A percentile compares a stretch with the other conserved stretches of the same genome.
Conservation (phyloP, 768 basidiomycete genomes). For the Pleurotus pulmonarius region DNA sequence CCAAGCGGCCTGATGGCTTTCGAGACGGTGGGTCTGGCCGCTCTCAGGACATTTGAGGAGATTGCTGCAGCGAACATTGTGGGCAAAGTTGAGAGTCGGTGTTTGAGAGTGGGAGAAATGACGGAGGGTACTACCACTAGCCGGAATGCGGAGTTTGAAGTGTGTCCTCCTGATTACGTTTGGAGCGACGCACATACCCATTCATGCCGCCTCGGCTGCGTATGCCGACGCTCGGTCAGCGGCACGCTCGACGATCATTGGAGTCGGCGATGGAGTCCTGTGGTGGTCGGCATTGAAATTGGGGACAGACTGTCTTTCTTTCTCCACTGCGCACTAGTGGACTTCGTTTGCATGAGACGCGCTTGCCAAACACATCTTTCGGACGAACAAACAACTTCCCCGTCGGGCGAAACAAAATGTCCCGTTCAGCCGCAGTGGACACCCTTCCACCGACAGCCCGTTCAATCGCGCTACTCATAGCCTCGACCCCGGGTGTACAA, state of each 20-base stretch:
- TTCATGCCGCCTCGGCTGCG: background rate
- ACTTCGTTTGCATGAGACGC: background rate
- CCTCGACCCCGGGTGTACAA: slow-evolving; percentile 79
- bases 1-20: slow-evolving; percentile 44
- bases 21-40: slow-evolving; percentile 38
- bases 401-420: slow-evolving; percentile 8
- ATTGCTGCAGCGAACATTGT: slow-evolving; percentile 71
- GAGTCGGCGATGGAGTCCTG: no score
- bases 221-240: background rate
- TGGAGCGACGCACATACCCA: background rate
- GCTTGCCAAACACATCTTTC: background rate
- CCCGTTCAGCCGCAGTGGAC: slow-evolving; percentile 49
- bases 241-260: no score
- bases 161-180: background rate
- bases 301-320: no score
- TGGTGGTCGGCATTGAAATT: no score
- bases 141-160: slow-evolving; percentile 12
- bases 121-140: slow-evolving; percentile 5
- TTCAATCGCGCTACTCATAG: slow-evolving; percentile 77
- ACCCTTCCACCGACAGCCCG: slow-evolving; percentile 83
- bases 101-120: slow-evolving; percentile 8
- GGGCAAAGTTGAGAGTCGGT: slow-evolving; percentile 27
- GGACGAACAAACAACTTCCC: slow-evolving; percentile 13
- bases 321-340: no score
- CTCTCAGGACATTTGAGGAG: slow-evolving; percentile 44